Conservation (phyloP, 2,329 filamentous ascomycete genomes). For the Emergomyces orientalis region DNA sequence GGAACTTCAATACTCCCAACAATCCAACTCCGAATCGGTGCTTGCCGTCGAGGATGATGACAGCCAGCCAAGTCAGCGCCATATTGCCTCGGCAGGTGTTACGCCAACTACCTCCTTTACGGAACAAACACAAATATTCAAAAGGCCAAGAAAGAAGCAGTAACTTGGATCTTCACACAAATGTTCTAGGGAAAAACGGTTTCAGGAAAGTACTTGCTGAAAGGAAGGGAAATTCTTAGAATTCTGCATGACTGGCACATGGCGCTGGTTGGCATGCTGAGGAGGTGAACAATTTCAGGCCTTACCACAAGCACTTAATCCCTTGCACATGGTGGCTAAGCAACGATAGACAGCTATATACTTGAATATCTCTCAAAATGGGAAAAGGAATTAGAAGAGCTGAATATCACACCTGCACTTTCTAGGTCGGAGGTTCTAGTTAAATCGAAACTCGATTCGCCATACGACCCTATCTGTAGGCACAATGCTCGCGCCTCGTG, state of each 20-base stretch:
- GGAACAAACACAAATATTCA: slow-evolving; percentile 3
- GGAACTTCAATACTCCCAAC: not conserved
- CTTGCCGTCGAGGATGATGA: not conserved
- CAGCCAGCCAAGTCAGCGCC: not conserved
- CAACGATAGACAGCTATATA: not conserved
- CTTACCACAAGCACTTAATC: not conserved
- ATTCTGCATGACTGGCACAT: not conserved
- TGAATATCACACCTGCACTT: slow-evolving; percentile 1
- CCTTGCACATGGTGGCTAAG: slow-evolving; percentile 1
- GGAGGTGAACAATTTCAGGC: no score
- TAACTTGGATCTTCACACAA: not conserved
- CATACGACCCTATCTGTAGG: not conserved
- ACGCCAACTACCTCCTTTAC: slow-evolving; percentile 2
- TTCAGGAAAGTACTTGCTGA: not conserved
- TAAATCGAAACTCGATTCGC: not conserved
- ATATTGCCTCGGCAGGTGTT: not conserved
- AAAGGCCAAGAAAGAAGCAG: slow-evolving; percentile 6
- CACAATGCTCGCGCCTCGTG: not conserved
- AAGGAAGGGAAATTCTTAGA: not conserved
- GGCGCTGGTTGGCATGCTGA: not conserved
- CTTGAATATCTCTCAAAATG: slow-evolving; percentile 1
- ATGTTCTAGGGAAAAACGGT: not conserved
- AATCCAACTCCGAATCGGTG: not conserved
- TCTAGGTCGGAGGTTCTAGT: not conserved
- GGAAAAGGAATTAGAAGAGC: not conserved